phyloP scores from a whole-genome alignment of 2,329 filamentous ascomycete species.

The Pseudogymnoascus sp. region DNA sequence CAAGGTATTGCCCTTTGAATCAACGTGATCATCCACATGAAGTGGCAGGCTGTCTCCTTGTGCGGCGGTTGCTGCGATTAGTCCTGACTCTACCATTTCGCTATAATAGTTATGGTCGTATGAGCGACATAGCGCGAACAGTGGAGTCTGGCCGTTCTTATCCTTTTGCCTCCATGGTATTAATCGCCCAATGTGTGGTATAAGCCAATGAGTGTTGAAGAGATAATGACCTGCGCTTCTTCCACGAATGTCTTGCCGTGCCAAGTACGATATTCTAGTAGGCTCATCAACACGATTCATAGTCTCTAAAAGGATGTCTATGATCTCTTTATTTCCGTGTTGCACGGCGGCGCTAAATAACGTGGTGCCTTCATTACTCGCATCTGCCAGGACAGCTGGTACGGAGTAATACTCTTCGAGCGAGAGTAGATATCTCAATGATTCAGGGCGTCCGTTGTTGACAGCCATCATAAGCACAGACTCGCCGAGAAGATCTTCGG shows the following conservation, averaged over 20 bases:
- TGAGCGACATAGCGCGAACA: slow-evolving; percentile 89
- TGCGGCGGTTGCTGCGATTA: slow-evolving; percentile 63
- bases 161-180: slow-evolving; percentile 87
- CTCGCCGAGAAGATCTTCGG: slow-evolving; percentile 64
- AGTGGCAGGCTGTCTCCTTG: slow-evolving; percentile 75
- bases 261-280: slow-evolving; percentile 60
- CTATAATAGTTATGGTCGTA: slow-evolving; percentile 88
- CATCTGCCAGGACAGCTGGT: slow-evolving; percentile 67
- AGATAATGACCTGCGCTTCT: slow-evolving; percentile 92
- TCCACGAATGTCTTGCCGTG: slow-evolving; percentile 72
- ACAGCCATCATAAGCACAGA: slow-evolving; percentile 85
- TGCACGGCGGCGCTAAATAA: slow-evolving; percentile 87
- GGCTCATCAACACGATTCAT: slow-evolving; percentile 50
- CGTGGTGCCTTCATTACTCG: slow-evolving; percentile 84
- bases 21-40: slow-evolving; percentile 86
- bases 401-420: slow-evolving; percentile 69
- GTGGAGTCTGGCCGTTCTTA: slow-evolving; percentile 93
- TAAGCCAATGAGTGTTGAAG: slow-evolving; percentile 80
- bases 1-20: slow-evolving; percentile 86
- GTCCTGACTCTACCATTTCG: slow-evolving; percentile 75
- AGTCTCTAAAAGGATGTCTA: slow-evolving; percentile 67
- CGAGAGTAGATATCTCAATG: slow-evolving; percentile 72
- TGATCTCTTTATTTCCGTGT: slow-evolving; percentile 65
- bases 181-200: slow-evolving; percentile 65
- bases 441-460: slow-evolving; percentile 61